These are phyloP conservation scores for Pythium apleroticum DNA, from an alignment of 352 stramenopile genomes.

Conservation along the genomic window DNA sequence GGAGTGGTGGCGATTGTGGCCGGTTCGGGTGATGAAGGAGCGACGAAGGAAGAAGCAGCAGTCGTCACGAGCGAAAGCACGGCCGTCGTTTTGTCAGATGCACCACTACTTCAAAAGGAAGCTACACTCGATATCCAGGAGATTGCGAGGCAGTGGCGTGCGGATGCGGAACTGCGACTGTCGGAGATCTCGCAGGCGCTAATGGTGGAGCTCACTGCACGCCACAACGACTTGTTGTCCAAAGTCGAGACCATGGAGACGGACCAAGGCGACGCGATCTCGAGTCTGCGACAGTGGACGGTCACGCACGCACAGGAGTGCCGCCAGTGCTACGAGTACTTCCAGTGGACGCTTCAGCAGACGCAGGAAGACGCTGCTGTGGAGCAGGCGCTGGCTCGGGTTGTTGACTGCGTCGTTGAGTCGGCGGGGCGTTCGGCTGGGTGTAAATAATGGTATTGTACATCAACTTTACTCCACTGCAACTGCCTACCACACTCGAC, in stretches of 20 bases:
- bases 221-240: constrained; percentile 20
- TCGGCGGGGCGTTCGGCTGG: neutral
- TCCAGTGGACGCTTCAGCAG: constrained; percentile 45
- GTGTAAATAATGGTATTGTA: constrained; percentile 7
- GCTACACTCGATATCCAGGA: neutral
- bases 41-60: neutral
- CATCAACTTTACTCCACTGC: constrained; percentile 1
- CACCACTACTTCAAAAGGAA: neutral
- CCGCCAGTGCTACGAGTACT: constrained; percentile 51
- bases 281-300: constrained; percentile 42
- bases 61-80: neutral
- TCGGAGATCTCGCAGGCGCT: constrained; percentile 7
- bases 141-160: constrained; percentile 2
- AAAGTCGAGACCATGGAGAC: constrained; percentile 22
- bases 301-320: constrained; percentile 48
- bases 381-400: constrained; percentile 19
- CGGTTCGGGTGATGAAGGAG: neutral
- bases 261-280: constrained; percentile 20
- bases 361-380: constrained; percentile 24
- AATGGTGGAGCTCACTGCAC: constrained; percentile 18
- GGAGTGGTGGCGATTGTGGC: neutral
- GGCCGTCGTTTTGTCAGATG: neutral
- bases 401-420: constrained; percentile 19
- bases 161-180: neutral
- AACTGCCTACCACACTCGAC: neutral